Conservation (phyloP, 345 rosid genomes). For the Aquilaria yunnanensis region DNA sequence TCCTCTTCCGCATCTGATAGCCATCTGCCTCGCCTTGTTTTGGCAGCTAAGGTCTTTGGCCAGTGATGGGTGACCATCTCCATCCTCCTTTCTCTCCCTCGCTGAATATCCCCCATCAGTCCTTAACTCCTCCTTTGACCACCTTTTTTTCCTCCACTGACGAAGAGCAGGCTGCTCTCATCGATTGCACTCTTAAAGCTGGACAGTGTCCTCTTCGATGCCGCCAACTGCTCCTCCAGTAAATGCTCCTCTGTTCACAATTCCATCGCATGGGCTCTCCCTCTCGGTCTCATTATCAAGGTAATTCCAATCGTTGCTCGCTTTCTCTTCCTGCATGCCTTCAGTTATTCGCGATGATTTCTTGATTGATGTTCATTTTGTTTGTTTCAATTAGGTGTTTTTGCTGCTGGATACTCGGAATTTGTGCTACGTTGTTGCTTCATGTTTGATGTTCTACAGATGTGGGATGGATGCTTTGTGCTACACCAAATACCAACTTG, state of each 20-base stretch:
- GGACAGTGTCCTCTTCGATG: constrained; percentile 52
- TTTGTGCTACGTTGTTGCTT: constrained; percentile 63
- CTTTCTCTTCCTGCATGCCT: background rate
- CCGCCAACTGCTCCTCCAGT: constrained; percentile 56
- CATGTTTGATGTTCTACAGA: constrained; percentile 72
- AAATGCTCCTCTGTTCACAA: constrained; percentile 66
- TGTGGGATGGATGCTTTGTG: constrained; percentile 83
- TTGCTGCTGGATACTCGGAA: constrained; percentile 84
- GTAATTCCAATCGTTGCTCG: constrained; percentile 18
- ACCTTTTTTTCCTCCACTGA: constrained; percentile 46
- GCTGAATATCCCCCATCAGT: constrained; percentile 43
- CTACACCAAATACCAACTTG: constrained; percentile 61
- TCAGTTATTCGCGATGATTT: background rate
- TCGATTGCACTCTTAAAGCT: constrained; percentile 51
- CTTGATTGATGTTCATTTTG: background rate
- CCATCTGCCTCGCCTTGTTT: no score
- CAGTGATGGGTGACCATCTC: constrained; percentile 23
- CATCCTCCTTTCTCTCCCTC: constrained; percentile 39
- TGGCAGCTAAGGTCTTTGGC: no score
- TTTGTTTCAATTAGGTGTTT: constrained; percentile 40
- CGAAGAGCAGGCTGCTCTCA: constrained; percentile 47
- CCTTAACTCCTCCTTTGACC: constrained; percentile 52
- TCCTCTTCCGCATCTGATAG: no score
- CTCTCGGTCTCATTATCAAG: constrained; percentile 74
- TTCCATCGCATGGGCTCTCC: constrained; percentile 62